A percentile compares a stretch with the other conserved stretches of the same genome.
Evolutionary conservation across 1,139 yeast genomes (phyloP).

Genomic region (Casaregolazyma suthepensis): DNA sequence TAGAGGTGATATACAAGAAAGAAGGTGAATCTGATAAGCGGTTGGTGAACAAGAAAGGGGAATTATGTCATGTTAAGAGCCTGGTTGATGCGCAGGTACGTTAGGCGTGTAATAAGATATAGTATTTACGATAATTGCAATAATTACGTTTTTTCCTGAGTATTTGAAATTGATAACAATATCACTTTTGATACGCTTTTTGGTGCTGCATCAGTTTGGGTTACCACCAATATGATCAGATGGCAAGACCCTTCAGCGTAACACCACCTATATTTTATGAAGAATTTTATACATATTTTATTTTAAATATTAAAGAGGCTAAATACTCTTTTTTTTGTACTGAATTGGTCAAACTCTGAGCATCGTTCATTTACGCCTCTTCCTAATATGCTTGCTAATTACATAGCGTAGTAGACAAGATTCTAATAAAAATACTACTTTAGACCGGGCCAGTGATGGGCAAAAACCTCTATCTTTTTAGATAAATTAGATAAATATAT

Average conservation of each 20-base stretch:
- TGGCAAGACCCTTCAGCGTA: background rate
- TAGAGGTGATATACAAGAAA: slow-evolving; percentile 74
- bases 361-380: background rate
- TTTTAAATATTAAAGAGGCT: no score
- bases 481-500: no score
- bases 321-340: background rate
- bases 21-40: slow-evolving; percentile 75
- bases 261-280: background rate
- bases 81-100: slow-evolving; percentile 71
- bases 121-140: background rate
- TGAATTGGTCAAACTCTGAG: no score
- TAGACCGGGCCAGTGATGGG: background rate
- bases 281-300: no score
- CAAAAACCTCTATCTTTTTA: no score
- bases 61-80: slow-evolving; percentile 62
- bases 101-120: slow-evolving; percentile 31
- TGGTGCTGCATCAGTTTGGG: no score
- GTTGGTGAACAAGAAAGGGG: slow-evolving; percentile 74
- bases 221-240: background rate
- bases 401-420: background rate
- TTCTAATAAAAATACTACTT: no score
- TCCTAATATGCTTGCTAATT: background rate
- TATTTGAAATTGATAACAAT: no score
- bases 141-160: no score
- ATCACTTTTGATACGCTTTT: no score